Evolutionary conservation across 176 grass and related monocot species (phyloP), one percentile per base, ranked within the genome.

Genomic region (Thalia dealbata): DNA sequence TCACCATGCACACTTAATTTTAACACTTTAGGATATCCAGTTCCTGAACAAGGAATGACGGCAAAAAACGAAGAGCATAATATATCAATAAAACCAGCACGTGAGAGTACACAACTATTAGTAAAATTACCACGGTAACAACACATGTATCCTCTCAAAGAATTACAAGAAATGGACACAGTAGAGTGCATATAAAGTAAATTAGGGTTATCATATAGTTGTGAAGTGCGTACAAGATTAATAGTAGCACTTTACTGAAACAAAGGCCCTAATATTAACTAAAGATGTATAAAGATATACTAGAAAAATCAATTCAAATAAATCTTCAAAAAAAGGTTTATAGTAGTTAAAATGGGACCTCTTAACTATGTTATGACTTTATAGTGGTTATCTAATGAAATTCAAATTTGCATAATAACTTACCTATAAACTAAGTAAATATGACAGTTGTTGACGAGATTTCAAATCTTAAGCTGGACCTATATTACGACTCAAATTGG

Each of bases 1-100:
- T 99, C 90, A 77, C 95, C 95, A 70, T 69, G 82, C 55, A 99
- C 81, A 61, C 64, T 76, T 75, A 93, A 46, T 79, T 83, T 86
- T 45, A 99, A 74, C 61, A 99, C 81, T 87, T 99, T 99, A 73
- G 95, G 95, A 79, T 76, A 91, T 81, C 95, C 87, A 87, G 95
- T 93, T 59, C 95, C 90, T 93, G 75, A 55, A 61, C 81, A 84
- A 70, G 1, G 75, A 81, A 92, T 26, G 51, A 56, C 18, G 16
- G 3, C 13, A 35, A 0, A n/a, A n/a, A n/a, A n/a, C n/a, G n/a
- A n/a, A n/a, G n/a, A n/a, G n/a, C n/a, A n/a, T n/a, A n/a, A n/a
- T n/a, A n/a, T 55, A 55, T n/a, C 18, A 55, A 55, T 55, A 55
- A n/a, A 52, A 26, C 23, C n/a, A n/a, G n/a, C n/a, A n/a, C n/a